Evolutionary conservation across 176 grass and related monocot genomes (phyloP).

Genomic region (Carex littledalei): DNA sequence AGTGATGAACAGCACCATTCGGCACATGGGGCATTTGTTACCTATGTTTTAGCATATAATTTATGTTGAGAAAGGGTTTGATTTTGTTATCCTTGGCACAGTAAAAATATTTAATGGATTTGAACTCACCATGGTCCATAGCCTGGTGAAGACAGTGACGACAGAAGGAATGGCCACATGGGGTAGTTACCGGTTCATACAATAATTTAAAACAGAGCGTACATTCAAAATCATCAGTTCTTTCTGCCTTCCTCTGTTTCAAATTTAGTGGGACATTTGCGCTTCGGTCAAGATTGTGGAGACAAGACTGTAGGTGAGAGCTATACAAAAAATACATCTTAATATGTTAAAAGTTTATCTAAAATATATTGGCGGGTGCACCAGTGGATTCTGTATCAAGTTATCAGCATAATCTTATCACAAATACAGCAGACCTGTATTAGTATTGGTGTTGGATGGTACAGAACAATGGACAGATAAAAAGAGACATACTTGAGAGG

Average conservation of each 20-base stretch:
- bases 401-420: conserved; percentile 13
- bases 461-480: not conserved
- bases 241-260: conserved; percentile 49
- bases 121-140: conserved; percentile 86
- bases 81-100: conserved; percentile 26
- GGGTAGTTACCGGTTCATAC: conserved; percentile 97
- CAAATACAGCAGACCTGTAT: conserved; percentile 13
- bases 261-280: conserved; percentile 46
- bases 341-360: conserved; percentile 7
- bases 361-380: not conserved
- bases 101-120: not conserved
- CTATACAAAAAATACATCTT: conserved; percentile 43
- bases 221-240: conserved; percentile 90
- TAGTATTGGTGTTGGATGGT: not conserved
- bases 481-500: conserved; percentile 60
- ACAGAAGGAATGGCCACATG: conserved; percentile 99
- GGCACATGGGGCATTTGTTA: conserved; percentile 95
- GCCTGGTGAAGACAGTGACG: conserved; percentile 86
- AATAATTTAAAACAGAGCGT: conserved; percentile 91
- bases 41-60: conserved; percentile 42
- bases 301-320: conserved; percentile 55
- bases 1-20: conserved; percentile 90
- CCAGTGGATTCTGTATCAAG: conserved; percentile 14
- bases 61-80: conserved; percentile 22
- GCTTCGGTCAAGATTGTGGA: conserved; percentile 59